Percentiles rank a stretch among this genome's conserved stretches.
Conservation (phyloP, 352 stramenopile genomes). For the Thalassiosira livingstoniorum region DNA sequence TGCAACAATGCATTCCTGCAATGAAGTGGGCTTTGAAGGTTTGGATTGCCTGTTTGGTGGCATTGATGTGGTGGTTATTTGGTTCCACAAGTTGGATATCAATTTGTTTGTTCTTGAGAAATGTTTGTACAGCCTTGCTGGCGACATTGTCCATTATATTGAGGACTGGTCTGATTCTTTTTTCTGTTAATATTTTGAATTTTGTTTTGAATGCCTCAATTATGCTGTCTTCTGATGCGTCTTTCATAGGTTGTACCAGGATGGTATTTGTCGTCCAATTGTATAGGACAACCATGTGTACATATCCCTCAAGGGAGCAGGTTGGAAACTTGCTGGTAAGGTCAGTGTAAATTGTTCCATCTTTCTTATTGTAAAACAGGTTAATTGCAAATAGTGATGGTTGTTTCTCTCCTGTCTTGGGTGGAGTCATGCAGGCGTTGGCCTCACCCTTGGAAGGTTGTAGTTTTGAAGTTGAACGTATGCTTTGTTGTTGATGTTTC, state of each 20-base stretch:
- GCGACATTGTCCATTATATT: slow-evolving; percentile 44
- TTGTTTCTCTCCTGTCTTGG: no score
- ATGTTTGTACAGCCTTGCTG: slow-evolving; percentile 28
- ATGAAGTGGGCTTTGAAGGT: slow-evolving; percentile 64
- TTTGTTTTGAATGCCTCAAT: slow-evolving; percentile 24
- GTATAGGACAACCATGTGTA: slow-evolving; percentile 57
- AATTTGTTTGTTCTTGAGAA: slow-evolving; percentile 23
- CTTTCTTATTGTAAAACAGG: no score
- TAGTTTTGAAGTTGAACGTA: no score
- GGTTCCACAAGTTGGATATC: slow-evolving; percentile 36
- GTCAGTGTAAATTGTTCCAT: slow-evolving; percentile 44
- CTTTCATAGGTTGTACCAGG: slow-evolving; percentile 22
- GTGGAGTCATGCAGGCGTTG: no score
- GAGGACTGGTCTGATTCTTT: slow-evolving; percentile 17
- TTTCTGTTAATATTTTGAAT: slow-evolving; percentile 10
- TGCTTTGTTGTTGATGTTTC: no score
- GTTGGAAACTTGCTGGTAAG: slow-evolving; percentile 37
- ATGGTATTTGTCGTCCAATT: slow-evolving; percentile 58
- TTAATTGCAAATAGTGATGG: no score
- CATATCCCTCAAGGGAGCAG: slow-evolving; percentile 40
- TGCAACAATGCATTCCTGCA: background rate
- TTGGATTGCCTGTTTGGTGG: slow-evolving; percentile 43
- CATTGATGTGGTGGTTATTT: slow-evolving; percentile 31
- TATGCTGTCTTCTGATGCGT: background rate
- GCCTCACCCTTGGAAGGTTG: no score